Evolutionary conservation across 805 yeast genomes (phyloP), one percentile per base, ranked within the genome.

Genomic region (Nakazawaea sp.): DNA sequence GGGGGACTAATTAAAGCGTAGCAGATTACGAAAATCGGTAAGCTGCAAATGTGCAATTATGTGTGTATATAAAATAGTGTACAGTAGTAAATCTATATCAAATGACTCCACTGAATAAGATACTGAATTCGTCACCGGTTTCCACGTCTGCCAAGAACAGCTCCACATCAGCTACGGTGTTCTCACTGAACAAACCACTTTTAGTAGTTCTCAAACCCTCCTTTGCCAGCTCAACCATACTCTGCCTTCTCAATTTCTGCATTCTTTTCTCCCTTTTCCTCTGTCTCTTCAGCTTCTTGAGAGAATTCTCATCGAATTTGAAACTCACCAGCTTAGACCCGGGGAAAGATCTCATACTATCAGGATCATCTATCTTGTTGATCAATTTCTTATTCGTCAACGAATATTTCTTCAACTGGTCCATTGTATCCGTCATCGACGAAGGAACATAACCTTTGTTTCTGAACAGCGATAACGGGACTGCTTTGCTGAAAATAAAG

Each of bases 381-480:
- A 32, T 23, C 30, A 37, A 18, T 27, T 26, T 33, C 27, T 24
- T 32, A 13, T 30, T 33, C 12, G 18, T 26, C 30, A 26, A 17
- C 11, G 41, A 27, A 15, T 27, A 32, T 13, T 13, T 19, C 20
- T 31, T 34, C 32, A 34, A 34, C 25, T 34, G 37, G 4, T 34
- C 38, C 27, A 39, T 30, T 3, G 42, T 18, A n/a, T 16, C 12
- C n/a, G 32, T 11, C 10, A 20, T 13, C 7, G 23, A 7, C 9
- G 30, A 13, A 29, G 50, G 47, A 12, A 57, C 43, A 13, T 74
- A 58, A 10, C 83, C 82, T 51, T 87, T 81, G 59, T 87, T 89
- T 52, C 97, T 67, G 56, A 90, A 90, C 1, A 97, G 97, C 2
- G 94, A 84, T 28, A 89, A 60, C 3, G 97, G 97, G 7, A 87